Percentiles rank a stretch among this genome's conserved stretches.
Conservation (phyloP, 352 stramenopile genomes). For the Phytophthora sojae region DNA sequence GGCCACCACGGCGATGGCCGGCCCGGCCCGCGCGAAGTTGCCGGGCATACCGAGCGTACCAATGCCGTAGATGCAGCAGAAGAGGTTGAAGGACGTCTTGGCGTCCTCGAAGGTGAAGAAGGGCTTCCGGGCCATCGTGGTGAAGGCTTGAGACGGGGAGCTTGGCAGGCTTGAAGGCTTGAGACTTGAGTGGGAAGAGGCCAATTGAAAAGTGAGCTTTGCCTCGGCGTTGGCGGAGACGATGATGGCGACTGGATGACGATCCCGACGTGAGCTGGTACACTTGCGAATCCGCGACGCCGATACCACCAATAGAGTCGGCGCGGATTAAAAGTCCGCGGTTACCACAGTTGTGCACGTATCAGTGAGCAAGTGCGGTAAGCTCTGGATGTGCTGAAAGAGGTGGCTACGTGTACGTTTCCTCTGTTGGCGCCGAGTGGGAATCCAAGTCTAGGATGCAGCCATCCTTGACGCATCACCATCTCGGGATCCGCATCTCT, state of each 20-base stretch:
- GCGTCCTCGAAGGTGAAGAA: conserved; percentile 32
- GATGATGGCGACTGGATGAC: neutral
- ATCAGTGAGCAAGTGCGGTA: conserved; percentile 1
- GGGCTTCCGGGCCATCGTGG: conserved; percentile 27
- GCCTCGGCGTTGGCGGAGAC: neutral
- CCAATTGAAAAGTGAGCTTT: conserved; percentile 23
- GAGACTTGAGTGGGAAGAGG: conserved; percentile 13
- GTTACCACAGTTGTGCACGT: neutral
- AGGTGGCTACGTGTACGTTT: no score
- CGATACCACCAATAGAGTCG: neutral
- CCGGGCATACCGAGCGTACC: conserved; percentile 29
- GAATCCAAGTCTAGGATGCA: neutral
- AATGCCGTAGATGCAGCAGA: conserved; percentile 31
- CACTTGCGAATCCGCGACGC: neutral
- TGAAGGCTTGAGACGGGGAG: conserved; percentile 5
- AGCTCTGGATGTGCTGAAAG: neutral
- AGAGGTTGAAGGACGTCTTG: conserved; percentile 37
- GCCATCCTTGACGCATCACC: neutral
- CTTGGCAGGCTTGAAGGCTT: neutral
- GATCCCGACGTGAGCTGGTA: neutral
- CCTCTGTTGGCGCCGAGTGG: no score
- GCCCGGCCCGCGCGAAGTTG: conserved; percentile 27
- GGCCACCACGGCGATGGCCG: conserved; percentile 25
- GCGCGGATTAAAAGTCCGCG: neutral
- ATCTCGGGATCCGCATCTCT: neutral